phyloP scores from a whole-genome alignment of 495 filamentous ascomycete genomes.

The Aspergillus incahuasiensis region DNA sequence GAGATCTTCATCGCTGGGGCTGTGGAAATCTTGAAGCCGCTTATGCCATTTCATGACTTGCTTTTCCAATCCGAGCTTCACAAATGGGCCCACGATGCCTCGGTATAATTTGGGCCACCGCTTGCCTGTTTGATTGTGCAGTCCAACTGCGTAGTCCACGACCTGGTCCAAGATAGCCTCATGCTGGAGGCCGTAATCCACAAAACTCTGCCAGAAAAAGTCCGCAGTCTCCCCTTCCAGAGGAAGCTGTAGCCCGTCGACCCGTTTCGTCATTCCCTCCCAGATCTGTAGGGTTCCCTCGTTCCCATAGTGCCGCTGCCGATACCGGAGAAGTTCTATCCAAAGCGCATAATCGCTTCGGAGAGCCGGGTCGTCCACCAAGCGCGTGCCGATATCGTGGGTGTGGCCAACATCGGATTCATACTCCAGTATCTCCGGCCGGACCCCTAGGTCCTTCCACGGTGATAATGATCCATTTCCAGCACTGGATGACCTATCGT shows the following conservation, averaged over 20 bases:
- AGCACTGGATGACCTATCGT: background rate
- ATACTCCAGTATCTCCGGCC: constrained; percentile 36
- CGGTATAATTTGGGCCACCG: constrained; percentile 48
- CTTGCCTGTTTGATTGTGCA: constrained; percentile 40
- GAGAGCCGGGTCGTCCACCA: constrained; percentile 52
- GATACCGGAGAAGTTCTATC: constrained; percentile 59
- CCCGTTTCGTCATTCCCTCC: constrained; percentile 49
- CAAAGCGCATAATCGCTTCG: constrained; percentile 55
- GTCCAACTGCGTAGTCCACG: constrained; percentile 49
- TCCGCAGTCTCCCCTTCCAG: constrained; percentile 44
- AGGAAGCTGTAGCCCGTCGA: constrained; percentile 42
- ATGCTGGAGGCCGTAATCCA: constrained; percentile 45
- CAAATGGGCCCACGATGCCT: constrained; percentile 43
- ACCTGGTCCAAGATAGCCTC: constrained; percentile 46
- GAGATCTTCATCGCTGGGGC: constrained; percentile 30
- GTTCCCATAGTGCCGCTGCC: constrained; percentile 55
- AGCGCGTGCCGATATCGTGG: constrained; percentile 30
- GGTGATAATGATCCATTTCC: background rate
- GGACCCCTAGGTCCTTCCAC: constrained; percentile 19
- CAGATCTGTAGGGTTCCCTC: constrained; percentile 59
- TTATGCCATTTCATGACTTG: constrained; percentile 47
- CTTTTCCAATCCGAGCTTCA: constrained; percentile 29
- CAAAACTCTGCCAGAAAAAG: constrained; percentile 53
- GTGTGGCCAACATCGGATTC: constrained; percentile 50
- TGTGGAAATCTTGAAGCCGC: constrained; percentile 30